These are phyloP conservation scores for Coemansia sp. DNA, from an alignment of 192 early-diverging fungal genomes.

Conservation along the genomic window DNA sequence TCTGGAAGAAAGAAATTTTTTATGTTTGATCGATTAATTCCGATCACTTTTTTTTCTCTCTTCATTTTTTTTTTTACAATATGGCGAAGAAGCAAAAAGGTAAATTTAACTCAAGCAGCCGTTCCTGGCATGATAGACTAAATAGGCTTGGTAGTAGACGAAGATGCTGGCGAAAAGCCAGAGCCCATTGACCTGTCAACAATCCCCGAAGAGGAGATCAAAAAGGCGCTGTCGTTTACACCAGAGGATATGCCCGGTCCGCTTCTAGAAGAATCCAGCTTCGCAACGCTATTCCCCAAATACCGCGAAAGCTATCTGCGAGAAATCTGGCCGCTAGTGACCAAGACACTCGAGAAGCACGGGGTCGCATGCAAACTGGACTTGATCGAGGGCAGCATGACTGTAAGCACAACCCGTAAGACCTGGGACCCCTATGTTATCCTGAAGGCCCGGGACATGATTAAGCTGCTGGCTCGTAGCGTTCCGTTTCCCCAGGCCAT, in stretches of 20 bases:
- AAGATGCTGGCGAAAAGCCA: slow-evolving; percentile 17
- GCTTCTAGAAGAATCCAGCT: slow-evolving; percentile 92
- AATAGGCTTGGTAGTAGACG: no score
- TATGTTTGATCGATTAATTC: no score
- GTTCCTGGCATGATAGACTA: no score
- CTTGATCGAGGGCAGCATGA: slow-evolving; percentile 96
- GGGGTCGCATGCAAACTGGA: slow-evolving; percentile 89
- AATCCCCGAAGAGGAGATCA: slow-evolving; percentile 47
- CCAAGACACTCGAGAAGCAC: slow-evolving; percentile 73
- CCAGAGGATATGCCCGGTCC: slow-evolving; percentile 65
- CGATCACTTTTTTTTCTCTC: slow-evolving; percentile 2
- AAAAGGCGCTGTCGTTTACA: slow-evolving; percentile 88
- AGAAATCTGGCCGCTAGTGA: slow-evolving; percentile 90
- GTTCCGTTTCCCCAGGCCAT: slow-evolving; percentile 92
- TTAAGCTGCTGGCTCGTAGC: slow-evolving; percentile 90
- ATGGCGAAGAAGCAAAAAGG: slow-evolving; percentile 15
- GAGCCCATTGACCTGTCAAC: slow-evolving; percentile 31
- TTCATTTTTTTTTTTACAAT: background rate
- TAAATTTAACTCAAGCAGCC: no score
- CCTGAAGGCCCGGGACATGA: slow-evolving; percentile 89
- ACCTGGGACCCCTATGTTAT: slow-evolving; percentile 94
- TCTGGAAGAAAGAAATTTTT: no score
- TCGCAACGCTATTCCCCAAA: slow-evolving; percentile 97
- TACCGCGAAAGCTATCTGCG: slow-evolving; percentile 93
- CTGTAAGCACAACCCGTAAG: slow-evolving; percentile 94